Conservation (phyloP, 2,329 filamentous ascomycete genomes). For the Mariannaea sp. region DNA sequence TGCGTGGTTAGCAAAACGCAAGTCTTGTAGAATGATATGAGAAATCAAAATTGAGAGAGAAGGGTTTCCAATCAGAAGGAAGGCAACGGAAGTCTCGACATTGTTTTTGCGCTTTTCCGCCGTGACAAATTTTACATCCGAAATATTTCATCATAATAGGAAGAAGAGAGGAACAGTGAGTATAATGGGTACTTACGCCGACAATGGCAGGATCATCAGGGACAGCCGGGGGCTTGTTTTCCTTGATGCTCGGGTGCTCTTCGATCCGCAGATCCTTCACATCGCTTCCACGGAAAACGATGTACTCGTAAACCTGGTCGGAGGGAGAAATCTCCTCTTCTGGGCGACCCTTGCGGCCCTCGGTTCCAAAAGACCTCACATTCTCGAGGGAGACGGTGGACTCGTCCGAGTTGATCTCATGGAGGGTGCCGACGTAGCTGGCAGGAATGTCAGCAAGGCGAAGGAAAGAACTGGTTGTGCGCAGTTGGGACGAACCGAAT, state of each 20-base stretch:
- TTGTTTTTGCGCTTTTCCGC: slow-evolving; percentile 92
- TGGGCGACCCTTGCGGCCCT: slow-evolving; percentile 79
- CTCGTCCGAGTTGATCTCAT: slow-evolving; percentile 97
- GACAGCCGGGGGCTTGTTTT: slow-evolving; percentile 76
- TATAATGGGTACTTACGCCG: slow-evolving; percentile 73
- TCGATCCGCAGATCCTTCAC: slow-evolving; percentile 98
- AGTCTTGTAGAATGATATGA: slow-evolving; percentile 28
- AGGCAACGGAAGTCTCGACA: slow-evolving; percentile 99
- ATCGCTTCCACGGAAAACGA: slow-evolving; percentile 96
- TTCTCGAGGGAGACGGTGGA: slow-evolving; percentile 97
- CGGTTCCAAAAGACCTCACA: slow-evolving; percentile 92
- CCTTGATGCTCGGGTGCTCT: slow-evolving; percentile 74
- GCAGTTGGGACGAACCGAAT: slow-evolving; percentile 72
- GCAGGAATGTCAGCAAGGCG: slow-evolving; percentile 41
- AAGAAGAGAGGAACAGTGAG: slow-evolving; percentile 12
- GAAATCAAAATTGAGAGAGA: slow-evolving; percentile 13
- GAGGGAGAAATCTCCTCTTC: slow-evolving; percentile 83
- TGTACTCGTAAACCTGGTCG: slow-evolving; percentile 94
- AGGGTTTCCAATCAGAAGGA: slow-evolving; percentile 81
- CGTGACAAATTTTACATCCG: slow-evolving; percentile 91
- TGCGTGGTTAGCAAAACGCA: slow-evolving; percentile 34
- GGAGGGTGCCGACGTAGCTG: slow-evolving; percentile 93
- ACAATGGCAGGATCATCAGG: slow-evolving; percentile 97
- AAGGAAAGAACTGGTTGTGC: slow-evolving; percentile 9
- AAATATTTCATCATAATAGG: slow-evolving; percentile 86